Evolutionary conservation across 192 early-diverging fungal species (phyloP), one percentile per base, ranked within the genome.

Genomic region (Linnemannia zychae): DNA sequence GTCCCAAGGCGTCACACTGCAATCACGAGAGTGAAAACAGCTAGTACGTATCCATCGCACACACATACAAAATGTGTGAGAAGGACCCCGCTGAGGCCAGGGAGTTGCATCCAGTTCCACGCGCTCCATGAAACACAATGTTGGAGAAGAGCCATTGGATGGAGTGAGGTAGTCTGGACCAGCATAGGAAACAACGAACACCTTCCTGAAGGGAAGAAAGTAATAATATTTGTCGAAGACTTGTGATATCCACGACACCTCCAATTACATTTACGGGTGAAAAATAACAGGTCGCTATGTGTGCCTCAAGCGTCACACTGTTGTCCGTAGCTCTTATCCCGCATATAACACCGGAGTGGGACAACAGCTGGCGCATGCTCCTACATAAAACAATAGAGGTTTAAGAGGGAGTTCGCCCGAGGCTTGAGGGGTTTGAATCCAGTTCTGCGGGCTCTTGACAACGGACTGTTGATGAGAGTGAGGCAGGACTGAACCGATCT

Each of bases 251-350:
- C 57, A 57, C 53, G n/a, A 57, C n/a, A n/a, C 53, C 20, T 11
- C 0, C 1, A n/a, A 12, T 33, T 33, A 12, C 28, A 9, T 17
- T 63, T 31, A 31, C 31, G 3, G 40, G 40, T 44, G 9, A 44
- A 44, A 44, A 44, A n/a, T 52, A 57, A 33, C 57, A 63, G 57
- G 1, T 31, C 57, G 57, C 31, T 63, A 9, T 1, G 57, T 63
- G n/a, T n/a, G n/a, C 57, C 57, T 31, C 28, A 63, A 15, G 24
- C 57, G n/a, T 63, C 57, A 63, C 57, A 63, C 57, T 63, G 57
- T 44, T 63, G 57, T 63, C 28, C 57, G 31, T 15, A 63, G 28
- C 57, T 31, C 28, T 63, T 11, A 44, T 6, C 40, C 28, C 24
- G 57, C 28, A 31, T 28, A 31, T 28, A 28, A 44, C 40, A 44